Base-by-base conservation (phyloP, 371 early-diverging fungal genomes). In the Umbelopsis sp. region DNA sequence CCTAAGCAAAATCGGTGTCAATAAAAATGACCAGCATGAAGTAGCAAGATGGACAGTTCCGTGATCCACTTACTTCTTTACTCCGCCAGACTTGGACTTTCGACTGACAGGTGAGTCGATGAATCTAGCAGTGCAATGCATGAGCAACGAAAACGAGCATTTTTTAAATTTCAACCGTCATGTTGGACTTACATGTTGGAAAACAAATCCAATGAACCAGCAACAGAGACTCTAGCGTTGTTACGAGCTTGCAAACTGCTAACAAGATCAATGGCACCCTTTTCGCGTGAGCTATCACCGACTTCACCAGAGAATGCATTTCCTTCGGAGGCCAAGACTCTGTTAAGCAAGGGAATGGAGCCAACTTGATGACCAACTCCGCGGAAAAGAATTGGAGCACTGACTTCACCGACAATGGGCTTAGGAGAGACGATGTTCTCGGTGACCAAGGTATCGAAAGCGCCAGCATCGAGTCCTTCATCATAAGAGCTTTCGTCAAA, bases 191-290 rank as follows among this genome's bases (percentile, higher is more conserved):
- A 89, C 83, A 74, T 77, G 73, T 96, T 89, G 20, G 92, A 83
- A 76, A 99, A 93, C 74, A 97, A 69, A 32, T 89, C 92, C 3
- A 86, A 69, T 63, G 93, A 92, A 24, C 98, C 99, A 25, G 87
- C 75, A 78, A 99, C 88, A 4, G 91, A 88, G 14, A 94, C 91
- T 12, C 99, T 83, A 35, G 97, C 96, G 70, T 95, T 95, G 76
- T 93, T 92, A 45, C 92, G 83, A 3, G 97, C 89, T 79, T 99
- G 97, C 75, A 96, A 77, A 24, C 90, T 89, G 22, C 91, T 89
- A 12, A 93, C 94, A 44, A 97, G 84, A 41, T 83, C 80, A 0
- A 85, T 78, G 1, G 74, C 64, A 32, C 75, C 75, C n/a, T 81
- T 76, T n/a, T 52, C 65, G 24, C 71, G 69, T 12, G 32, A 50